Evolutionary conservation across 805 yeast species (phyloP), one percentile per base, ranked within the genome.

Genomic region (Pichia scutulata): DNA sequence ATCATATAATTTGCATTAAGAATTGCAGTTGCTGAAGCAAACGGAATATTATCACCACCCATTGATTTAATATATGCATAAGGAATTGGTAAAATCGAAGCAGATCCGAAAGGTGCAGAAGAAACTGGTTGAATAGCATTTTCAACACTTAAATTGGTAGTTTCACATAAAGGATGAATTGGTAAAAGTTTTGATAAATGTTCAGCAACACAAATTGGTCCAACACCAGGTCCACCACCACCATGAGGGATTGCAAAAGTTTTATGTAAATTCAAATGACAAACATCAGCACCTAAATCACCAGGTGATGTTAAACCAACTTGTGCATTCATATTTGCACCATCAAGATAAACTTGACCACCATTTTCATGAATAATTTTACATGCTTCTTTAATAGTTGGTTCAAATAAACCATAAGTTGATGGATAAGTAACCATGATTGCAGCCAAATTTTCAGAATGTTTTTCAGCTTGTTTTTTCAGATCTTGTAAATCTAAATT

Each of bases 221-320:
- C 99, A 61, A 89, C 95, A 64, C 98, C 99, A 41, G 99, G 99
- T 41, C 99, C 99, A 66, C 99, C 99, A 65, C 99, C 99, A 63
- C 99, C 99, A 63, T 93, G 99, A 49, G 97, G 95, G 63, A 93
- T 89, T 43, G 97, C 89, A 74, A 93, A 93, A 1, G 99, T 93
- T 72, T 93, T 93, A 75, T 93, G 99, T 65, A 93, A 75, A 68
- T 93, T 93, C 72, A 93, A 77, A 63, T 93, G 99, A 68, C 99
- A 93, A 41, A 93, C 98, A 70, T 93, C 99, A 13, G 98, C 98
- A 48, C 97, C 98, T 59, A 93, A 73, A 64, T 89, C 97, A 52
- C 98, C 99, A 10, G 99, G 98, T 7, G 96, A 86, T 0, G 98
- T 92, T 53, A 93, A 75, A 14, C 99, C 99, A 45, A 93, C 96